phyloP scores from a whole-genome alignment of 495 filamentous ascomycete species.

The Hypoxylon trugodes region DNA sequence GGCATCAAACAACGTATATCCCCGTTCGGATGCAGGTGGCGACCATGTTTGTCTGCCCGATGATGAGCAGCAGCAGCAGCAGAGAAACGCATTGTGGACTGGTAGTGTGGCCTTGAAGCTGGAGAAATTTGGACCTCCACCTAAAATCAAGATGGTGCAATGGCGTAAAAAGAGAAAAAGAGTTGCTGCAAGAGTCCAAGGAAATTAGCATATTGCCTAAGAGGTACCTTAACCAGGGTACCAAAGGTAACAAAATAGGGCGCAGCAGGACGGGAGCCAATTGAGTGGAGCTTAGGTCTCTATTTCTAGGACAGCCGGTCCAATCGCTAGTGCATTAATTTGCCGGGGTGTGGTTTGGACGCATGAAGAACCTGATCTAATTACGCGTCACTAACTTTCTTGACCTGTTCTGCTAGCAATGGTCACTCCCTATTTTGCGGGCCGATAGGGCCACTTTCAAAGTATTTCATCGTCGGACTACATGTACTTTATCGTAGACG shows the following conservation, averaged over 20 bases:
- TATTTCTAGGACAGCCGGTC: conserved; percentile 36
- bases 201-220: conserved; percentile 36
- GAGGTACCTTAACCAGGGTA: background rate
- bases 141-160: conserved; percentile 9
- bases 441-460: conserved; percentile 14
- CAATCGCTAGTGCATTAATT: conserved; percentile 24
- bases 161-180: background rate
- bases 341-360: conserved; percentile 27
- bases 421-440: conserved; percentile 27
- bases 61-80: background rate
- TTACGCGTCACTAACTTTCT: conserved; percentile 32
- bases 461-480: conserved; percentile 27
- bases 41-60: background rate
- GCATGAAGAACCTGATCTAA: conserved; percentile 36
- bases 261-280: conserved; percentile 39
- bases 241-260: conserved; percentile 31
- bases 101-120: background rate
- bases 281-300: conserved; percentile 26
- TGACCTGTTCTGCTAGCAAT: conserved; percentile 21
- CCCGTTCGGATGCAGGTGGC: background rate
- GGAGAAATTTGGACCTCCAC: conserved; percentile 1
- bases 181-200: conserved; percentile 26
- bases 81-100: background rate
- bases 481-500: conserved; percentile 35
- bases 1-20: background rate